Evolutionary conservation across 2,329 filamentous ascomycete species (phyloP), one percentile per base, ranked within the genome.

Genomic region (Calycina herbarum): DNA sequence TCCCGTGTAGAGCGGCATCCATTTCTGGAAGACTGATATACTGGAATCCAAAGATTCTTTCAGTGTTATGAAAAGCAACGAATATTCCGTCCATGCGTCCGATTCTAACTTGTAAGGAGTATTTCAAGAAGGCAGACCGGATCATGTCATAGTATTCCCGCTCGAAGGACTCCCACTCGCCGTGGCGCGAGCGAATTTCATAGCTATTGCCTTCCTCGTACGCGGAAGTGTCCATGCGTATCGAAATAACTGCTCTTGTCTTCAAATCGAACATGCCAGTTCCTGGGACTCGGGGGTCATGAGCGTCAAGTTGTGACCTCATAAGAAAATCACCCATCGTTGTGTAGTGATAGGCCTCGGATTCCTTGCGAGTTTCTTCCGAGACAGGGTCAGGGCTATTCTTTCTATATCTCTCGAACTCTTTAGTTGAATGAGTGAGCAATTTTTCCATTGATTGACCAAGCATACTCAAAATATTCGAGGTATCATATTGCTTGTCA

Each of bases 51-150:
- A 99, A 99, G 60, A 99, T 96, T 64, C 94, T 90, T 78, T 94
- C 85, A 1, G 93, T 92, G 76, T 99, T 99, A 81, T 99, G 95
- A 76, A 89, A 99, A 2, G 95, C 95, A 27, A 98, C 91, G 75
- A 98, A 99, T 60, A 98, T 97, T 63, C 95, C 95, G 75, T 99
- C 94, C 96, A 99, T 99, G 60, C 94, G 89, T 20, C 96, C 95
- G 87, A 99, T 96, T 57, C 95, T 91, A 33, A 94, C 96, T 78
- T 99, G 95, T 35, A 99, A 82, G 10, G 94, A 97, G 77, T 99
- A 99, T 75, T 99, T 99, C 64, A 99, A 82, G 79, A 99, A 94
- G 0, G 94, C 95, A 1, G 94, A 87, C 62, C 96, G 86, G 66
- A 96, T 94, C 93, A 99, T 96, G 77, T 99, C 95, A 76, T 90